A percentile compares a stretch with the other conserved stretches of the same genome.
phyloP scores from a whole-genome alignment of 805 yeast species.

The Wickerhamiella bombiphila region DNA sequence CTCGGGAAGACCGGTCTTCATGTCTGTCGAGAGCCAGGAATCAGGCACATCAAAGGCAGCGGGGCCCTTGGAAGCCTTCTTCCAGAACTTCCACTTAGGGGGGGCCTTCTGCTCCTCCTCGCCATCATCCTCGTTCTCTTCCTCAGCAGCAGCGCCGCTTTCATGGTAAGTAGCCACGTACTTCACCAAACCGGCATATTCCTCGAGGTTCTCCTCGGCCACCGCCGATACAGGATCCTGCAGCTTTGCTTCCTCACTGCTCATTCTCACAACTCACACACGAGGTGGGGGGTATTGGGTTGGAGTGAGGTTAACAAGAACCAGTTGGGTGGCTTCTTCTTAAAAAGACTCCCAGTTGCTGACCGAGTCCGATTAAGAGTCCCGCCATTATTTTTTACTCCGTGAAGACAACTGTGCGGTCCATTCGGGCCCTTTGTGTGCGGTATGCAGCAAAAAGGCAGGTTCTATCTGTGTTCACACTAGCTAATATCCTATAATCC shows the following conservation, averaged over 20 bases:
- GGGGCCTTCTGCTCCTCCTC: conserved; percentile 44
- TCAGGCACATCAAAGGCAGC: conserved; percentile 44
- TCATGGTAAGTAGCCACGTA: conserved; percentile 25
- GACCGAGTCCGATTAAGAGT: too few species aligned
- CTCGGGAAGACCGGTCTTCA: conserved; percentile 55
- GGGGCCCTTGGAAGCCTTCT: conserved; percentile 36
- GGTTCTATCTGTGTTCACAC: too few species aligned
- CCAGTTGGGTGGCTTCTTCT: too few species aligned
- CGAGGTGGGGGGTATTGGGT: too few species aligned
- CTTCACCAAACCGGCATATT: conserved; percentile 25
- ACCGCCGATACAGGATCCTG: conserved; percentile 22
- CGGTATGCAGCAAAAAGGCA: too few species aligned
- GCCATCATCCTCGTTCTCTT: conserved; percentile 41
- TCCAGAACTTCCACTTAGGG: conserved; percentile 48
- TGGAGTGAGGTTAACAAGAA: conserved; percentile 9
- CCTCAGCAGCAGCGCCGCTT: conserved; percentile 31
- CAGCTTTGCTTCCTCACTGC: conserved; percentile 18
- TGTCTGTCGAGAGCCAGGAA: conserved; percentile 67
- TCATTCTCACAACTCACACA: too few species aligned
- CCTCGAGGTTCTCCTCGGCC: conserved; percentile 33
- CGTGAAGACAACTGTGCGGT: too few species aligned
- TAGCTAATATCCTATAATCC: too few species aligned
- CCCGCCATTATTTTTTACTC: too few species aligned
- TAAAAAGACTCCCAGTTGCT: too few species aligned
- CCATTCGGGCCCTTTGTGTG: too few species aligned